Evolutionary conservation across 495 filamentous ascomycete genomes (phyloP).

Genomic region (Baudoinia panamericana): DNA sequence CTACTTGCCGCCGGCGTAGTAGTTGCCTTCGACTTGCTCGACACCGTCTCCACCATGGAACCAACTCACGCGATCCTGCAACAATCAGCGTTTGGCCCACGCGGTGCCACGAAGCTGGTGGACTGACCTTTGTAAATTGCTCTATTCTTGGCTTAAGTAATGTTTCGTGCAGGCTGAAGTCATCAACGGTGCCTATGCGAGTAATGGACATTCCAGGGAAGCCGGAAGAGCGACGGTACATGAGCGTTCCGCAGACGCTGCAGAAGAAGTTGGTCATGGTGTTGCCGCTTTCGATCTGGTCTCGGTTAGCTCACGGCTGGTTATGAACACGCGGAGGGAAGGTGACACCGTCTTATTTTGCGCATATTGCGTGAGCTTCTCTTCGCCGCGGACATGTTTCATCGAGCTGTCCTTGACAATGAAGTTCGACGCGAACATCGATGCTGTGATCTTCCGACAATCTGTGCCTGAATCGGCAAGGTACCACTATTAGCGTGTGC

Average conservation of each 20-base stretch:
- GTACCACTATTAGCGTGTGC: neutral
- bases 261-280: slow-evolving; percentile 46
- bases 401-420: slow-evolving; percentile 33
- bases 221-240: slow-evolving; percentile 35
- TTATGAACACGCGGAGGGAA: too few relatives aligned
- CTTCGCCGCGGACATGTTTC: slow-evolving; percentile 35
- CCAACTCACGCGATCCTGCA: slow-evolving; percentile 31
- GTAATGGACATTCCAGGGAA: slow-evolving; percentile 34
- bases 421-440: slow-evolving; percentile 47
- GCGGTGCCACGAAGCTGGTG: too few relatives aligned
- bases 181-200: slow-evolving; percentile 43
- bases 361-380: slow-evolving; percentile 32
- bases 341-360: slow-evolving; percentile 32
- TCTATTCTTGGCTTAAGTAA: slow-evolving; percentile 36
- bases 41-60: slow-evolving; percentile 11
- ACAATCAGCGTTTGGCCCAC: too few relatives aligned
- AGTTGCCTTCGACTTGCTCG: neutral
- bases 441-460: slow-evolving; percentile 46
- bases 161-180: slow-evolving; percentile 40
- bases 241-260: slow-evolving; percentile 39
- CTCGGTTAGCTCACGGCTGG: too few relatives aligned
- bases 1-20: neutral
- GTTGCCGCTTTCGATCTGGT: too few relatives aligned
- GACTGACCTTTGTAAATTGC: slow-evolving; percentile 34
- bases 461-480: slow-evolving; percentile 23